phyloP scores from a whole-genome alignment of 306 rosid species.

The Mimosa pudica region DNA sequence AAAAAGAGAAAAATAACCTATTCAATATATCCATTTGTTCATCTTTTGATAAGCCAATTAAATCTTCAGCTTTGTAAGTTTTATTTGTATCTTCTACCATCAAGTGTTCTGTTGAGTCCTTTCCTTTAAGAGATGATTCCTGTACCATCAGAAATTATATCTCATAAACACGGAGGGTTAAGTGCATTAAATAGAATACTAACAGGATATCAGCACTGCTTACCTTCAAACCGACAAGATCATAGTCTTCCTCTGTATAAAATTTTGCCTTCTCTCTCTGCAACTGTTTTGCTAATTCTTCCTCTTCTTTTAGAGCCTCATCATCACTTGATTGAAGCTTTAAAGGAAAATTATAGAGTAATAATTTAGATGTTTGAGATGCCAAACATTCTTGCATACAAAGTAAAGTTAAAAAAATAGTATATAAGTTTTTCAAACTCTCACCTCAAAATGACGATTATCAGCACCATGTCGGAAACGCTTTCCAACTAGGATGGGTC shows the following conservation, averaged over 20 bases:
- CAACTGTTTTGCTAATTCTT: conserved; percentile 55
- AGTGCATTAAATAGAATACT: conserved; percentile 17
- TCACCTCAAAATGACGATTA: conserved; percentile 80
- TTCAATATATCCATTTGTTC: conserved; percentile 66
- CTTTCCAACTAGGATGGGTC: conserved; percentile 48
- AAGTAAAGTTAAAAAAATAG: not conserved
- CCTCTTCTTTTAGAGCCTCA: conserved; percentile 78
- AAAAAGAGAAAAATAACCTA: conserved; percentile 45
- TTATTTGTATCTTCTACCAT: conserved; percentile 41
- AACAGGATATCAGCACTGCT: conserved; percentile 27
- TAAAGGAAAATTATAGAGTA: not conserved
- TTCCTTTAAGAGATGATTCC: conserved; percentile 63
- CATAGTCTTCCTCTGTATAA: conserved; percentile 68
- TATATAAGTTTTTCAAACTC: conserved; percentile 23
- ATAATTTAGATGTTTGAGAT: not conserved
- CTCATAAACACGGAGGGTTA: conserved; percentile 18
- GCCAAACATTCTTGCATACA: conserved; percentile 3
- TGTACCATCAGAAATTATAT: conserved; percentile 38
- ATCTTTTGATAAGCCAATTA: conserved; percentile 75
- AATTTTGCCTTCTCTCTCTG: conserved; percentile 61
- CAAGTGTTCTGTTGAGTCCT: conserved; percentile 32
- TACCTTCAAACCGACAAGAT: conserved; percentile 66
- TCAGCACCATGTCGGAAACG: conserved; percentile 63
- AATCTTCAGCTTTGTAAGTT: conserved; percentile 56
- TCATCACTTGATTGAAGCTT: conserved; percentile 78